A percentile compares a stretch with the other conserved stretches of the same genome.
Evolutionary conservation across 805 yeast species (phyloP).

Genomic region (Yueomyces sinensis): DNA sequence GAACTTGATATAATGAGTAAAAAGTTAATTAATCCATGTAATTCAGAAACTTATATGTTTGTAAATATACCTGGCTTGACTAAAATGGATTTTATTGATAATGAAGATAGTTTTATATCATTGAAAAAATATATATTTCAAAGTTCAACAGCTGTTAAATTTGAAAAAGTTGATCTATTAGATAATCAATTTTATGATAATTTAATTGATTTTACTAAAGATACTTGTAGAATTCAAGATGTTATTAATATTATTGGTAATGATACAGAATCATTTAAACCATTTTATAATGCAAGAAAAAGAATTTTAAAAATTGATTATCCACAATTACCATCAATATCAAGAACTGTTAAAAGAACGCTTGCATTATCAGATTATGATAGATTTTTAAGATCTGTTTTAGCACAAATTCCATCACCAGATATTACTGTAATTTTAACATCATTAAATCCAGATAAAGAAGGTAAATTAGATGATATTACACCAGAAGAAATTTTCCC

Average conservation of each 20-base stretch:
- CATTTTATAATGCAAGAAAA: constrained; percentile 49
- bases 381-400: constrained; percentile 36
- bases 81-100: constrained; percentile 32
- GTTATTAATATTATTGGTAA: constrained; percentile 18
- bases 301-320: constrained; percentile 51
- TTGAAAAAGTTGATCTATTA: constrained; percentile 35
- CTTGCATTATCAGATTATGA: constrained; percentile 24
- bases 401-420: constrained; percentile 69
- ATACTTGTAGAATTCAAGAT: constrained; percentile 15
- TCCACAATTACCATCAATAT: constrained; percentile 31
- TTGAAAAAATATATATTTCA: constrained; percentile 37
- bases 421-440: constrained; percentile 49
- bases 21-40: constrained; percentile 29
- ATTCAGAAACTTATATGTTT: constrained; percentile 43
- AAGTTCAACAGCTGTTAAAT: constrained; percentile 48
- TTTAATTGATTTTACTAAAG: constrained; percentile 8
- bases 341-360: background rate
- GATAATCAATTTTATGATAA: constrained; percentile 9
- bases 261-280: constrained; percentile 33
- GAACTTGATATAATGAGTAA: constrained; percentile 20
- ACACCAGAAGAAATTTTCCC: constrained; percentile 35
- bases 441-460: constrained; percentile 21
- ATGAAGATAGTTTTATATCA: constrained; percentile 31
- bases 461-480: constrained; percentile 9
- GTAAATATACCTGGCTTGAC: constrained; percentile 41